Conservation (phyloP, 148 eudicot genomes). For the Chenopodium suecicum region DNA sequence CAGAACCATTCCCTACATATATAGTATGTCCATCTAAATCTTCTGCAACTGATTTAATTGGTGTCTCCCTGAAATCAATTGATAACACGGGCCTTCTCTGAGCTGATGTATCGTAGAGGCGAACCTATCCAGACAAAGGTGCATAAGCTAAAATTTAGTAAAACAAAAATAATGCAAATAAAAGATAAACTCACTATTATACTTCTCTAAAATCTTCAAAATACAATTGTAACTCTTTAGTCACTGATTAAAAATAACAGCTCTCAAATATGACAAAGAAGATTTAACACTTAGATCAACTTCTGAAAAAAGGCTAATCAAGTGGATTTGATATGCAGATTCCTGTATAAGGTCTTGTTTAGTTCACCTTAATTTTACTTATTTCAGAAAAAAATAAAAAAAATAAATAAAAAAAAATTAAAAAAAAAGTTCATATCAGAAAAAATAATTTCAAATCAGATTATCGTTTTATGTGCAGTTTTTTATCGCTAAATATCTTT, state of each 20-base stretch:
- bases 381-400: too few relatives aligned
- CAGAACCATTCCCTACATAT: slow-evolving; percentile 82
- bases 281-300: not conserved
- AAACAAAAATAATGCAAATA: not conserved
- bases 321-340: not conserved
- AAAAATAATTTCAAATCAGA: too few relatives aligned
- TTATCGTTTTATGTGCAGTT: too few relatives aligned
- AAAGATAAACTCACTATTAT: not conserved
- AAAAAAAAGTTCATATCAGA: too few relatives aligned
- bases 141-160: slow-evolving; percentile 8
- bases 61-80: slow-evolving; percentile 74
- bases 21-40: slow-evolving; percentile 81
- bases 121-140: slow-evolving; percentile 52
- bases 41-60: slow-evolving; percentile 82
- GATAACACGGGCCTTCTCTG: slow-evolving; percentile 92
- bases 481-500: too few relatives aligned
- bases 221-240: not conserved
- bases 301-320: not conserved
- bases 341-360: not conserved
- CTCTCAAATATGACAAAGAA: not conserved
- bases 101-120: slow-evolving; percentile 83
- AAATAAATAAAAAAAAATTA: too few relatives aligned
- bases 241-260: not conserved
- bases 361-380: too few relatives aligned
- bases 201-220: not conserved